Evolutionary conservation across 2,329 filamentous ascomycete species (phyloP), one percentile per base, ranked within the genome.

Genomic region (Microcyclosporella mali): DNA sequence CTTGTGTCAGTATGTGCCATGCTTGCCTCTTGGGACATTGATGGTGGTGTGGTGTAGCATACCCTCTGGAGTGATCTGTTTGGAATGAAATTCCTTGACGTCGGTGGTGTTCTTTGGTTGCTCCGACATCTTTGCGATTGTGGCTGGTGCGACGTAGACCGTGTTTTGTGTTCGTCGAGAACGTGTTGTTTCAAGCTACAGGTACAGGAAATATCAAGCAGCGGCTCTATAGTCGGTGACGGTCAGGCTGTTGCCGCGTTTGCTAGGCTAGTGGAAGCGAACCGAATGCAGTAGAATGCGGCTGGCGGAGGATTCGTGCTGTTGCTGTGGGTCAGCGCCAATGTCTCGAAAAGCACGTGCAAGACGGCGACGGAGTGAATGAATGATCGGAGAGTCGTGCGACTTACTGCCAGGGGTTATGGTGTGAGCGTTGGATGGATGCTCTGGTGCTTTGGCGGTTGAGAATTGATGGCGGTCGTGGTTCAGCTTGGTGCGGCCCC

Each of bases 31-130:
- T 27, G 18, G 25, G 15, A 21, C 14, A n/a, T 35, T 47, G 50
- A 14, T 14, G 16, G 17, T 2, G 37, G 3, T 14, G 9, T 19
- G 19, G n/a, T 25, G 17, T 11, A 1, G 21, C 54, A 21, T 55
- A 64, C 63, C 62, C 55, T 66, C 63, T 17, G 63, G 63, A 15
- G 58, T 61, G 47, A 66, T 58, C 46, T 58, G 56, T 50, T 60
- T 59, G 51, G 53, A 51, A 46, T 51, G 53, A 30, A 53, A 52
- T 41, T 53, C 54, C 52, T 62, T 61, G 41, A 56, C 57, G 41
- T 61, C 56, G 50, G 57, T 62, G 40, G 56, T 62, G 45, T 60
- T 57, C 46, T 54, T 61, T 33, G 59, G 59, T 46, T 59, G 56
- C 50, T 56, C 58, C 56, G n/a, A n/a, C n/a, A 58, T 59, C 33